These are phyloP conservation scores for Ceratocystis lukuohia DNA, from an alignment of 2,329 filamentous ascomycete genomes.

Conservation along the genomic window DNA sequence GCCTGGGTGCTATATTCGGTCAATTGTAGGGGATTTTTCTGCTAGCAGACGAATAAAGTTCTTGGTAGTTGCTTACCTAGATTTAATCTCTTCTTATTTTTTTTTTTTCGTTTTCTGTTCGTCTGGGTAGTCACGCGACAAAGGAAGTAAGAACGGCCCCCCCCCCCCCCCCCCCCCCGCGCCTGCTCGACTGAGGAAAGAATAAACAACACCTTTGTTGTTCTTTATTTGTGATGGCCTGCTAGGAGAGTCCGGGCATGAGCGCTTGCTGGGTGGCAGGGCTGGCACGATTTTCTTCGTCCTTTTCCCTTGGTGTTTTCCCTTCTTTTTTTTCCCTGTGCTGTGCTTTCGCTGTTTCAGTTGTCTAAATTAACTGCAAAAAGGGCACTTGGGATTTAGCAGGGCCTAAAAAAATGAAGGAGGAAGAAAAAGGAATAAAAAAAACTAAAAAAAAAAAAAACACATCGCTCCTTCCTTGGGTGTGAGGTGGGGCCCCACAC, in stretches of 20 bases:
- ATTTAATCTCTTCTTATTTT: background rate
- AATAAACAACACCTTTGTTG: background rate
- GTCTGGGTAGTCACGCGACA: background rate
- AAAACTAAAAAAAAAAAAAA: background rate
- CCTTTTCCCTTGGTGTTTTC: background rate
- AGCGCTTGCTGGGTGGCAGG: background rate
- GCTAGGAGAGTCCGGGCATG: background rate
- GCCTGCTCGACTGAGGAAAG: background rate
- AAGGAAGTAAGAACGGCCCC: background rate
- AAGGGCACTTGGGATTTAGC: background rate
- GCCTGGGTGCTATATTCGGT: background rate
- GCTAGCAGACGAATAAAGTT: background rate
- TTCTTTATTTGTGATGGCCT: background rate
- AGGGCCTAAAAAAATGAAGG: background rate
- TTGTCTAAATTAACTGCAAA: background rate
- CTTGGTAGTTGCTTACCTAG: background rate
- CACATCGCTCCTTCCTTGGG: background rate
- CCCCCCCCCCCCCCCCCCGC: background rate
- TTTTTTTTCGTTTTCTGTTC: background rate
- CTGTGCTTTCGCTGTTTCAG: background rate
- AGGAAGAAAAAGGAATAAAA: too few relatives aligned
- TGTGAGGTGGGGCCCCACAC: background rate
- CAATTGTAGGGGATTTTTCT: constrained; percentile 5
- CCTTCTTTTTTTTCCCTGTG: background rate
- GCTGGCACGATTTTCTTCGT: background rate